These are phyloP conservation scores for Thymus quinquecostatus DNA, from an alignment of 257 asterid genomes.

Conservation along the genomic window DNA sequence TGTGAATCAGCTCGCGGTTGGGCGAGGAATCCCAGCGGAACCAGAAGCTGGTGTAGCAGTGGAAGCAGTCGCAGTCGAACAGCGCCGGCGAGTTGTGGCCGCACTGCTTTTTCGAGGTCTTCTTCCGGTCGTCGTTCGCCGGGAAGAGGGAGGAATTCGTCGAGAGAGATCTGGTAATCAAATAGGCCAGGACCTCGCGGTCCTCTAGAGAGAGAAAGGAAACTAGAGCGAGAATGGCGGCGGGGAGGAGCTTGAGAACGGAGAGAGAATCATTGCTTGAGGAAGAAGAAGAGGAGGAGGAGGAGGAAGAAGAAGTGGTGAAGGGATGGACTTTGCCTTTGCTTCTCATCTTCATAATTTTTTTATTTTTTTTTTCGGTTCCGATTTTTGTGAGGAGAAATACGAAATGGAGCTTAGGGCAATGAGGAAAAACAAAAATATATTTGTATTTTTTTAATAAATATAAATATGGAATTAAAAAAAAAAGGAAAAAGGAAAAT, in stretches of 20 bases:
- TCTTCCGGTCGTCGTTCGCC: constrained; percentile 33
- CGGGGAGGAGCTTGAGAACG: constrained; percentile 58
- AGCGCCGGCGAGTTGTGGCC: constrained; percentile 44
- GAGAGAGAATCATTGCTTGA: constrained; percentile 33
- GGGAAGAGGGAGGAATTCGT: constrained; percentile 35
- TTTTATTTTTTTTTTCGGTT: not conserved
- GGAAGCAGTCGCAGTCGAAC: constrained; percentile 73
- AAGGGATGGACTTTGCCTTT: constrained; percentile 81
- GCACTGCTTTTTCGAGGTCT: constrained; percentile 33
- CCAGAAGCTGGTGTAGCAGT: constrained; percentile 79
- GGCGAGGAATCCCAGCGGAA: constrained; percentile 77
- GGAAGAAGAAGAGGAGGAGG: constrained; percentile 14
- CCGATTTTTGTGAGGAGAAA: not conserved
- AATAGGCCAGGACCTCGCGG: constrained; percentile 66
- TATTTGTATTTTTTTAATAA: not conserved
- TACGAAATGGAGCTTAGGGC: constrained; percentile 15
- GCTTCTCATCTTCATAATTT: constrained; percentile 61
- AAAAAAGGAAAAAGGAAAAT: not conserved
- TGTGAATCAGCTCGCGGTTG: constrained; percentile 74
- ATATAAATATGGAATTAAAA: not conserved
- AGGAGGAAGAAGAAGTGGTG: constrained; percentile 42
- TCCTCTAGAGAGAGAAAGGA: constrained; percentile 59
- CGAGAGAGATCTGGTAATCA: constrained; percentile 69
- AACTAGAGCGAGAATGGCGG: constrained; percentile 58
- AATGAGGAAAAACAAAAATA: not conserved